Conservation (phyloP, 2,329 filamentous ascomycete genomes). For the Aspergillus niger region DNA sequence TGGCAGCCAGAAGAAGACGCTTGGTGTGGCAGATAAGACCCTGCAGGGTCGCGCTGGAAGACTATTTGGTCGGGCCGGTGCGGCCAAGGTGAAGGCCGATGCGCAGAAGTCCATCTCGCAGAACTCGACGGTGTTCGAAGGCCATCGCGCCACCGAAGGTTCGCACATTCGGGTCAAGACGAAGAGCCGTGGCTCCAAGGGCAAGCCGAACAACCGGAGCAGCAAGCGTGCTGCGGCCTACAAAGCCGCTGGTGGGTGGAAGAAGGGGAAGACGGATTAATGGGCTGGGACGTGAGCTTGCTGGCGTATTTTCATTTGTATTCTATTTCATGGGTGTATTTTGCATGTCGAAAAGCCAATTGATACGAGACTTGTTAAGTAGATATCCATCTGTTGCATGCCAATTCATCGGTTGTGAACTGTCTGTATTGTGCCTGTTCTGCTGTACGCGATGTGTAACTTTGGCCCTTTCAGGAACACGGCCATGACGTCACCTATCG, state of each 20-base stretch:
- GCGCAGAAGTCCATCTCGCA: constrained; percentile 31
- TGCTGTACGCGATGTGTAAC: not conserved
- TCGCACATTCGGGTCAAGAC: constrained; percentile 38
- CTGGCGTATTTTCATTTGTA: constrained; percentile 1
- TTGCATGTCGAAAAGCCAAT: not conserved
- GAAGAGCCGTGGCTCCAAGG: constrained; percentile 44
- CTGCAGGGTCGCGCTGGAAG: constrained; percentile 43
- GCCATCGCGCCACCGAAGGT: constrained; percentile 43
- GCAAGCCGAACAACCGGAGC: constrained; percentile 45
- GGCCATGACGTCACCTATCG: not conserved
- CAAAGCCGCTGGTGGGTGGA: constrained; percentile 40
- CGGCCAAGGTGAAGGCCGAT: constrained; percentile 37
- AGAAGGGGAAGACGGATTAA: constrained; percentile 21
- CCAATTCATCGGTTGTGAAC: not conserved
- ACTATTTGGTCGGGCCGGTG: constrained; percentile 43
- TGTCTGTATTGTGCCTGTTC: not conserved
- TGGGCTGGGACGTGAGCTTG: constrained; percentile 4
- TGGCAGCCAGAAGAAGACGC: constrained; percentile 24
- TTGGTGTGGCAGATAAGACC: constrained; percentile 34
- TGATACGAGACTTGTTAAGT: not conserved
- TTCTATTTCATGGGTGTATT: not conserved
- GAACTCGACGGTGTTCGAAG: constrained; percentile 48
- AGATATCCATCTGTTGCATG: not conserved
- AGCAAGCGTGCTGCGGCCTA: constrained; percentile 47
- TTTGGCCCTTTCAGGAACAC: not conserved